Conservation (phyloP, 805 yeast genomes). For the Blastobotrys mokoenaii region DNA sequence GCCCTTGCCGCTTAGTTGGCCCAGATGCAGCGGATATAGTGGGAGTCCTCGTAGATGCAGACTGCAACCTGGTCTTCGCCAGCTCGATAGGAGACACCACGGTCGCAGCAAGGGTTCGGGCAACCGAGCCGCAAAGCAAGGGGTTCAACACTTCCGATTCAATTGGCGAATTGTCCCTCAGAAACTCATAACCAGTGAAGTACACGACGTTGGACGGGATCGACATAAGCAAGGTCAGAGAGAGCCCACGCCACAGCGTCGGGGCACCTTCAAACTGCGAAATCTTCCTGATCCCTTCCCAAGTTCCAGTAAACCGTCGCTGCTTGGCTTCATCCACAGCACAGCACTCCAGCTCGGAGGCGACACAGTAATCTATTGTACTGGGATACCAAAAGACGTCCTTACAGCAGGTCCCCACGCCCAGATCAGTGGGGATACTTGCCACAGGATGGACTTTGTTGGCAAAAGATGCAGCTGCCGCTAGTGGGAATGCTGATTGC, state of each 20-base stretch:
- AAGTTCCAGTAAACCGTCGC: constrained; percentile 51
- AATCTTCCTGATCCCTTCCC: constrained; percentile 63
- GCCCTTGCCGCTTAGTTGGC: too few relatives aligned
- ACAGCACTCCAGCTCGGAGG: constrained; percentile 26
- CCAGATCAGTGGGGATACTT: constrained; percentile 25
- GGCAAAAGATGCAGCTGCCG: constrained; percentile 42
- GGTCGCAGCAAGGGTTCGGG: constrained; percentile 77
- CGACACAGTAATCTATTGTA: constrained; percentile 30
- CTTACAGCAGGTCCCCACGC: constrained; percentile 32
- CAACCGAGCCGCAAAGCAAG: constrained; percentile 73
- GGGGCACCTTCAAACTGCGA: constrained; percentile 61
- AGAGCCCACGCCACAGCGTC: constrained; percentile 84
- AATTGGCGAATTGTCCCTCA: constrained; percentile 67
- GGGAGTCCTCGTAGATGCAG: constrained; percentile 26
- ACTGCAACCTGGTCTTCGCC: constrained; percentile 79
- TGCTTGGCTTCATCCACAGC: constrained; percentile 34
- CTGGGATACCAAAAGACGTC: constrained; percentile 33
- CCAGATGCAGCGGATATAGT: not conserved
- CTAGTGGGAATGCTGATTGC: constrained; percentile 22
- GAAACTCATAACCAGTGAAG: constrained; percentile 85
- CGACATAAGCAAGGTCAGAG: constrained; percentile 74
- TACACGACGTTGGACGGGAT: constrained; percentile 89
- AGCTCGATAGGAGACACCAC: constrained; percentile 82
- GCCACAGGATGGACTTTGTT: constrained; percentile 33
- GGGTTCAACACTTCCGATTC: constrained; percentile 49